Evolutionary conservation across 352 stramenopile species (phyloP), one percentile per base, ranked within the genome.

Genomic region (Phytophthora ramorum): DNA sequence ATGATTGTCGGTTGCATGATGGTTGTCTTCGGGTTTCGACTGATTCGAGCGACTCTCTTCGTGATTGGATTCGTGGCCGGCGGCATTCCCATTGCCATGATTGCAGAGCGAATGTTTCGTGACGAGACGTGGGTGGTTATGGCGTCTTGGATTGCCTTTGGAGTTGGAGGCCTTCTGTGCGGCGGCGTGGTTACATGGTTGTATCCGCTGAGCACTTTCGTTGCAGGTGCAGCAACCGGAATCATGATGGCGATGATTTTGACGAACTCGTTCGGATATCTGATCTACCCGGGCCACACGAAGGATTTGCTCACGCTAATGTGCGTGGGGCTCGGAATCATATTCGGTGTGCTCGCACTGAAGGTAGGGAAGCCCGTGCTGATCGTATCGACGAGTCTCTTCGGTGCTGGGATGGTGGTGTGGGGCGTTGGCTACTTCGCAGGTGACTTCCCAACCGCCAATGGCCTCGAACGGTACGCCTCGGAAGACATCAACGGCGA

Each of bases 341-440:
- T 75, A 3, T 67, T 71, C 32, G 79, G 65, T 6, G 47, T 78
- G 16, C 19, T 79, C 9, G 67, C 71, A 2, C 40, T 80, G 52
- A 81, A 84, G 57, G 20, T 81, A 3, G 78, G 83, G 51, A 82
- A 83, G 32, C 75, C 76, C 5, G 56, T 81, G 19, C 16, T 87
- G 19, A 71, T 89, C 43, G 43, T 81, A 19, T 59, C 71, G 6
- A 84, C 78, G 16, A 80, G 72, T 52, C 43, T 82, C 13, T 66
- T 83, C n/a, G 79, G 79, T 17, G 71, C 79, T 1, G 63, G 61
- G 0, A 37, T 82, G 14, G 37, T 78, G 4, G 70, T 71, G 1
- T 85, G 75, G 77, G 73, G 79, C 1, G 48, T 86, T 44, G 77
- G 79, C 4, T 86, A 85, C 58, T 89, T 87, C 41, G 75, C 58